Evolutionary conservation across 2,329 filamentous ascomycete genomes (phyloP), one percentile per base, ranked within the genome.

Genomic region (Beauveria brongniartii): DNA sequence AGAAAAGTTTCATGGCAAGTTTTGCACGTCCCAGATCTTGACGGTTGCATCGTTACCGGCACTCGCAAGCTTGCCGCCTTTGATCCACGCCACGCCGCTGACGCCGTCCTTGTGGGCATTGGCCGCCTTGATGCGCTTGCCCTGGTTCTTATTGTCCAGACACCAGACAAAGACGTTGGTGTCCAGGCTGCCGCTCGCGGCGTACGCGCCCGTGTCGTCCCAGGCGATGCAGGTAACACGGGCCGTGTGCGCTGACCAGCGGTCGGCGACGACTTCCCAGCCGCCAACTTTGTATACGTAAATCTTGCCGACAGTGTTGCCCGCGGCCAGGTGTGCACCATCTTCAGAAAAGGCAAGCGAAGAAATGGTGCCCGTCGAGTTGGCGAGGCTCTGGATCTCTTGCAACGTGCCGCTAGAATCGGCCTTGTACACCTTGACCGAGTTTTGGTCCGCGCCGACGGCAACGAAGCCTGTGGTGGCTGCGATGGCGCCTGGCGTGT

Each of bases 71-170:
- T 83, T 90, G 62, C 80, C 79, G 9, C 82, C 84, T 30, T 81
- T 82, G 16, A 90, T 80, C 92, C 93, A 99, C 14, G 82, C 82
- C 18, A 97, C 88, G 18, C 90, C 93, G 66, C 89, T 91, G 20
- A 97, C 92, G 10, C 94, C 94, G 70, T 97, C 94, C 77, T 97
- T 97, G 77, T 99, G 94, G 55, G 93, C 92, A 70, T 96, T 96
- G 24, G 86, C 76, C 16, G 86, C 88, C 78, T 94, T 93, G 66
- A 95, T 83, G 66, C 93, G 83, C 74, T 90, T 90, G 2, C 91
- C 92, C 0, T 93, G 93, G 68, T 90, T 88, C 64, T 75, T 81
- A 71, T 91, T 90, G 44, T 78, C 80, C 61, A 97, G 74, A 72
- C 91, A 96, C 91, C 94, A 99, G 34, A 96, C 86, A 71, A 91